Percentiles rank a stretch among this genome's conserved stretches.
Evolutionary conservation across 1,284 basidiomycete species (phyloP).

Genomic region (Ganoderma boninense): DNA sequence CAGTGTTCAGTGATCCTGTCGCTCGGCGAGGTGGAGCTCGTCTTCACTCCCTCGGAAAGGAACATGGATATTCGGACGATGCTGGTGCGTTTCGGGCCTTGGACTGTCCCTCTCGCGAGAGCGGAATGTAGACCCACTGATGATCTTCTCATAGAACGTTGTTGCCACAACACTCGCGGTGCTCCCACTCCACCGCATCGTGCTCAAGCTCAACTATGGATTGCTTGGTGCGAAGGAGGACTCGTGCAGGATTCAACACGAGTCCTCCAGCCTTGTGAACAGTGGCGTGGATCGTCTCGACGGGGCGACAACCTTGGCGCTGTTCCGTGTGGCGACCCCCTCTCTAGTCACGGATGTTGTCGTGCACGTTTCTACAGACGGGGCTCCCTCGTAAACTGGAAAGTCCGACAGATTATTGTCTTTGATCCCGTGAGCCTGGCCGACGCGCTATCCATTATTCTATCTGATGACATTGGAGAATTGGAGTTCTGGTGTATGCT

Average conservation of each 20-base stretch:
- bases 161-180: neutral
- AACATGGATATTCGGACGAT: neutral
- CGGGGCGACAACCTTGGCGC: neutral
- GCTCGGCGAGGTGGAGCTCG: slow-evolving; percentile 19
- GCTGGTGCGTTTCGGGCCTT: neutral
- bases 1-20: neutral
- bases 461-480: no score
- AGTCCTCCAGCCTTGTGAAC: neutral
- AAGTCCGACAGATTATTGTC: no score
- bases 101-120: neutral
- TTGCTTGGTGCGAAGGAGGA: neutral
- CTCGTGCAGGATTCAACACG: neutral
- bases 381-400: no score
- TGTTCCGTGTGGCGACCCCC: slow-evolving; percentile 9
- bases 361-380: slow-evolving; percentile 5
- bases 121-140: neutral
- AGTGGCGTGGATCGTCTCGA: neutral
- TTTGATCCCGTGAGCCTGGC: no score
- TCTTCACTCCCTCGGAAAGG: slow-evolving; percentile 15
- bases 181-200: slow-evolving; percentile 14
- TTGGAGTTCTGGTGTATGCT: no score
- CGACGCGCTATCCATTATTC: no score
- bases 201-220: slow-evolving; percentile 19
- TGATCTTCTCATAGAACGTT: slow-evolving; percentile 10
- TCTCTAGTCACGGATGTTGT: slow-evolving; percentile 8